Evolutionary conservation across 1,284 basidiomycete genomes (phyloP), one percentile per base, ranked within the genome.

Genomic region (Cutaneotrichosporon sp.): DNA sequence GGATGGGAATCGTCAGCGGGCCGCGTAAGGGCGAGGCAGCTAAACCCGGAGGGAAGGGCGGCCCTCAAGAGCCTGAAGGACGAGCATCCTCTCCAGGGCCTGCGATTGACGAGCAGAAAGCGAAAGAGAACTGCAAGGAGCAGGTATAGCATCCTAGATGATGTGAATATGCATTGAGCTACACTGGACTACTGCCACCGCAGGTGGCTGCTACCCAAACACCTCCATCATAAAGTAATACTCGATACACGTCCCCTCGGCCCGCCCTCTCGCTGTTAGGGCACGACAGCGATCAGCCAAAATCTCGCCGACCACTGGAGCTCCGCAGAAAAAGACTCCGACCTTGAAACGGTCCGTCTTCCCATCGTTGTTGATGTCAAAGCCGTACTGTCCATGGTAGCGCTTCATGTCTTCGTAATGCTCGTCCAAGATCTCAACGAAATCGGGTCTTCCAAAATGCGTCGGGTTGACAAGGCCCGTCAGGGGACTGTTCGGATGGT

Each of bases 221-320:
- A 63, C 64, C 58, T 64, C 64, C n/a, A 60, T 61, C 60, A 61
- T 62, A 22, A 66, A 63, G 46, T 60, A 55, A 53, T 63, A 66
- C 53, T 56, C 48, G 20, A 64, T 62, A 11, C 51, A 48, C 3
- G 56, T 57, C 10, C 63, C 57, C 31, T 64, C 65, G 33, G 31
- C 47, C 24, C 52, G 31, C 3, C 63, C 62, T 22, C 59, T 46
- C 1, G 59, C 60, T 8, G 58, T 66, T 46, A 64, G 53, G 16
- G 53, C 31, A 32, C 60, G 49, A 47, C 65, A 66, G 25, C 60
- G 34, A 46, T 66, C 63, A 10, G 63, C 63, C 26, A 66, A 41
- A 10, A 66, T 60, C 52, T 64, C 61, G n/a, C 65, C 65, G 1
- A 66, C 58, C 5, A 63, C 52, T 7, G 65, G 65, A 19, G 65